Evolutionary conservation across 495 filamentous ascomycete genomes (phyloP), one percentile per base, ranked within the genome.

Genomic region (Tirmania nivea): DNA sequence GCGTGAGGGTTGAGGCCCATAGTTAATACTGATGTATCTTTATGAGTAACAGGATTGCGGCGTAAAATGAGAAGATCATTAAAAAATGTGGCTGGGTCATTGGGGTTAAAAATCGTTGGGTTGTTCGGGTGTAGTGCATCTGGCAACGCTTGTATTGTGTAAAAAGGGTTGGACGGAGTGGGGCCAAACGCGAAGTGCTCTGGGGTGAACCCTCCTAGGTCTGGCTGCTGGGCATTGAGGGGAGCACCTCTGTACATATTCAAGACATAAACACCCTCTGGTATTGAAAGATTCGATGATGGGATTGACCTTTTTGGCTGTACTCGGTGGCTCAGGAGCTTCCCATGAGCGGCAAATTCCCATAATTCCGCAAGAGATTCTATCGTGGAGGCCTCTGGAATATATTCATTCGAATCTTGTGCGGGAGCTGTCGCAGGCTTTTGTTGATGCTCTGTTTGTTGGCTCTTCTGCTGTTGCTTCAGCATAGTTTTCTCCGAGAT

Each of bases 181-280:
- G 51, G 34, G 12, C 60, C 59, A 35, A 62, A 62, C 7, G 52
- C 54, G 16, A 58, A 59, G 48, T 62, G 36, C 37, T 62, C 59
- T 5, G 59, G 58, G 10, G 54, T 50, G 25, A 25, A 48, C 10
- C 52, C 35, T 1, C 55, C 52, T n/a, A 42, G 52, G 6, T 58
- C 52, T 10, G 49, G 10, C 0, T 36, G 12, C 2, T 37, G 36
- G 34, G 59, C 8, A 14, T 5, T 6, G 3, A 17, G 12, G n/a
- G 20, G 37, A 2, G 57, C 60, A 9, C 48, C 61, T 55, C 59
- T 55, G 49, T 58, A 62, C 55, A 62, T 62, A 14, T 62, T 62
- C 37, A 62, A 48, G 35, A 51, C 51, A 53, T 62, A 59, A 12
- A 45, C 39, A 0, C 39, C 39, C 3, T 45, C 39, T 45, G 39